Evolutionary conservation across 2,329 filamentous ascomycete genomes (phyloP).

Genomic region (Beauveria scarabaeidicola): DNA sequence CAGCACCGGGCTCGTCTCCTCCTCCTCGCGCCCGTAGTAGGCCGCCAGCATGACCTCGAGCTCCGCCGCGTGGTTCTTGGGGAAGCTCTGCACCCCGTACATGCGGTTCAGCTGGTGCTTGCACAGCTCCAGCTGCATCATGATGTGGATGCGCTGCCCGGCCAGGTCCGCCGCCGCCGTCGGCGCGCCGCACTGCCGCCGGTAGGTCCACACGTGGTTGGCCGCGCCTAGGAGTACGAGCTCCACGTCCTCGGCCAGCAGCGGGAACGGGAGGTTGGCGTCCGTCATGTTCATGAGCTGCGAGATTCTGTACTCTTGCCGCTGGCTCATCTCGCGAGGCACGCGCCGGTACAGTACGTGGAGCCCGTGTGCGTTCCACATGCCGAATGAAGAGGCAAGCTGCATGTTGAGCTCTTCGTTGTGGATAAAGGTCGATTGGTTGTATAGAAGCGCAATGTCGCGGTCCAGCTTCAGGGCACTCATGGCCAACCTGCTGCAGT

Average conservation of each 20-base stretch:
- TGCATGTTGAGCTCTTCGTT: slow-evolving; percentile 30
- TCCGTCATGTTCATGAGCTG: slow-evolving; percentile 23
- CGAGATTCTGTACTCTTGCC: slow-evolving; percentile 22
- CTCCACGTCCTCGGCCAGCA: slow-evolving; percentile 27
- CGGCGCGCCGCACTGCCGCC: slow-evolving; percentile 16
- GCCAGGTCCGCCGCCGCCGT: slow-evolving; percentile 13
- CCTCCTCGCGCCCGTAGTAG: slow-evolving; percentile 8
- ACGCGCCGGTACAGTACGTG: slow-evolving; percentile 27
- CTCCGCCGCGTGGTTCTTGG: background rate
- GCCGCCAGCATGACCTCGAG: background rate
- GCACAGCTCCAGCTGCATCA: slow-evolving; percentile 21
- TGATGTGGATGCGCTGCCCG: slow-evolving; percentile 10
- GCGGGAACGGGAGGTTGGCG: slow-evolving; percentile 17
- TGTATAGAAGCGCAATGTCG: slow-evolving; percentile 25
- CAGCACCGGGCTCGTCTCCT: slow-evolving; percentile 4
- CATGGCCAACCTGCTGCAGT: slow-evolving; percentile 23
- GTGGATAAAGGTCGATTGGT: slow-evolving; percentile 24
- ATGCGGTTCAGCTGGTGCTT: slow-evolving; percentile 18
- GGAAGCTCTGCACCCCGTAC: background rate
- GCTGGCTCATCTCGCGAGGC: slow-evolving; percentile 23
- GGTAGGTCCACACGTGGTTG: slow-evolving; percentile 22
- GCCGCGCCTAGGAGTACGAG: slow-evolving; percentile 23
- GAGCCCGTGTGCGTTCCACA: slow-evolving; percentile 31
- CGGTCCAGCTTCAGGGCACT: slow-evolving; percentile 31
- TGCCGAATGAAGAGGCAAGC: slow-evolving; percentile 24